phyloP scores from a whole-genome alignment of 2,329 filamentous ascomycete species.

The Gremmenia infestans region DNA sequence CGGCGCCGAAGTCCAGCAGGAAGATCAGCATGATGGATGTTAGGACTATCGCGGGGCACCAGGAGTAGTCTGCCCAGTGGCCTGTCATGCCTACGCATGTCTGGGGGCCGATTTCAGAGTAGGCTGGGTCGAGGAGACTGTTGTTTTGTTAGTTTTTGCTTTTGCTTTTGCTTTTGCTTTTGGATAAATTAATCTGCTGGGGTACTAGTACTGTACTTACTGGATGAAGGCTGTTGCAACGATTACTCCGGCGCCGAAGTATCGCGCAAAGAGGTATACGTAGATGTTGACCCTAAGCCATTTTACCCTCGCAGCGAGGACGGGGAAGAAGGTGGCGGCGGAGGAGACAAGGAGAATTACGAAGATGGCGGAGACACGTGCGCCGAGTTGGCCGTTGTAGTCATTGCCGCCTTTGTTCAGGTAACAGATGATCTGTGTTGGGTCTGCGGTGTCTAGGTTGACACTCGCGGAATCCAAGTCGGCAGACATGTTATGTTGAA shows the following conservation, averaged over 20 bases:
- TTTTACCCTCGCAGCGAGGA: slow-evolving; percentile 55
- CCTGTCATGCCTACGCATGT: slow-evolving; percentile 53
- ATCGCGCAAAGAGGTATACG: slow-evolving; percentile 59
- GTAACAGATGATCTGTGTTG: slow-evolving; percentile 45
- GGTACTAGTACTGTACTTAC: slow-evolving; percentile 35
- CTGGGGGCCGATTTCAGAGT: slow-evolving; percentile 39
- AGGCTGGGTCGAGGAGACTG: slow-evolving; percentile 43
- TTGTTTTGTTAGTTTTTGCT: slow-evolving; percentile 20
- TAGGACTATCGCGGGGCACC: slow-evolving; percentile 39
- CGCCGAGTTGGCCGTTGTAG: slow-evolving; percentile 54
- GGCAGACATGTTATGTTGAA: slow-evolving; percentile 8
- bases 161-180: not conserved
- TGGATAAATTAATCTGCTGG: slow-evolving; percentile 12
- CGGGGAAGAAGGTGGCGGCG: slow-evolving; percentile 60
- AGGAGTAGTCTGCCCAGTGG: slow-evolving; percentile 28
- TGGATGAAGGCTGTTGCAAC: slow-evolving; percentile 76
- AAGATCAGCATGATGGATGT: slow-evolving; percentile 52
- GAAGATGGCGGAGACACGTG: slow-evolving; percentile 68
- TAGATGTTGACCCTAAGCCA: slow-evolving; percentile 55
- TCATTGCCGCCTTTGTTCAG: slow-evolving; percentile 42
- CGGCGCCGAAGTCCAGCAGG: slow-evolving; percentile 56
- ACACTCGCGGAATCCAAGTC: slow-evolving; percentile 38
- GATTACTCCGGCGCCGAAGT: slow-evolving; percentile 74
- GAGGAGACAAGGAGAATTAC: slow-evolving; percentile 64
- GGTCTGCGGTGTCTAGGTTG: slow-evolving; percentile 39